Percentiles rank a stretch among this genome's conserved stretches.
phyloP scores from a whole-genome alignment of 2,329 filamentous ascomycete genomes.

The Penicillium decumbens region DNA sequence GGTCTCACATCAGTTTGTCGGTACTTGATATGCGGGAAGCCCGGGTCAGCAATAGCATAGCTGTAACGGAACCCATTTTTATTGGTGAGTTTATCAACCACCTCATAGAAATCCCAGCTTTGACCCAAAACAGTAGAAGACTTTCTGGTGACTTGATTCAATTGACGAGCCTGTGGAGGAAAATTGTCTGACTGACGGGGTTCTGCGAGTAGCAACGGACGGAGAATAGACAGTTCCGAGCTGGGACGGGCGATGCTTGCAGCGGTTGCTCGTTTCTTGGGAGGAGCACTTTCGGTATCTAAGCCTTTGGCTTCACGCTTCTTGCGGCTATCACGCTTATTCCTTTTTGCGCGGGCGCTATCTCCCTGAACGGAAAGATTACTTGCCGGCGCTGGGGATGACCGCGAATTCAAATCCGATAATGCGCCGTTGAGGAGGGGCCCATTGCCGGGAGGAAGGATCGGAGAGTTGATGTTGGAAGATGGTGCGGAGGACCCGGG shows the following conservation, averaged over 20 bases:
- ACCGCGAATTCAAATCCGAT: slow-evolving; percentile 29
- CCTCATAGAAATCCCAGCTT: slow-evolving; percentile 42
- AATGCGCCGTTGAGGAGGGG: slow-evolving; percentile 28
- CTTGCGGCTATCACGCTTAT: slow-evolving; percentile 43
- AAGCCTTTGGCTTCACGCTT: slow-evolving; percentile 43
- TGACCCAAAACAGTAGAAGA: slow-evolving; percentile 33
- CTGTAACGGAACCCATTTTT: slow-evolving; percentile 77
- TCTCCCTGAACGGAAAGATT: slow-evolving; percentile 30
- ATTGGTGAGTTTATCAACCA: slow-evolving; percentile 54
- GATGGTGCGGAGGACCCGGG: slow-evolving; percentile 34
- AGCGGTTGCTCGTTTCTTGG: slow-evolving; percentile 34
- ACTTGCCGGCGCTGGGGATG: slow-evolving; percentile 33
- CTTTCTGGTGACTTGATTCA: slow-evolving; percentile 37
- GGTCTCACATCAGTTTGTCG: slow-evolving; percentile 82
- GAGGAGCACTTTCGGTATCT: slow-evolving; percentile 33
- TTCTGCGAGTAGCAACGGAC: slow-evolving; percentile 40
- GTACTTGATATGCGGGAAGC: slow-evolving; percentile 85
- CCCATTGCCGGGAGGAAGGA: slow-evolving; percentile 26
- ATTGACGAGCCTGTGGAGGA: slow-evolving; percentile 39
- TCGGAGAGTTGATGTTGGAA: slow-evolving; percentile 37
- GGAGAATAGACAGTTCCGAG: slow-evolving; percentile 37
- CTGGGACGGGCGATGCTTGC: slow-evolving; percentile 35
- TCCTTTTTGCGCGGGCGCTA: slow-evolving; percentile 34
- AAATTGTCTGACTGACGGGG: slow-evolving; percentile 36
- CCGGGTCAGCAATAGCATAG: slow-evolving; percentile 82